Base-by-base conservation (phyloP, 441 rosid genomes). In the Corymbia citriodora region DNA sequence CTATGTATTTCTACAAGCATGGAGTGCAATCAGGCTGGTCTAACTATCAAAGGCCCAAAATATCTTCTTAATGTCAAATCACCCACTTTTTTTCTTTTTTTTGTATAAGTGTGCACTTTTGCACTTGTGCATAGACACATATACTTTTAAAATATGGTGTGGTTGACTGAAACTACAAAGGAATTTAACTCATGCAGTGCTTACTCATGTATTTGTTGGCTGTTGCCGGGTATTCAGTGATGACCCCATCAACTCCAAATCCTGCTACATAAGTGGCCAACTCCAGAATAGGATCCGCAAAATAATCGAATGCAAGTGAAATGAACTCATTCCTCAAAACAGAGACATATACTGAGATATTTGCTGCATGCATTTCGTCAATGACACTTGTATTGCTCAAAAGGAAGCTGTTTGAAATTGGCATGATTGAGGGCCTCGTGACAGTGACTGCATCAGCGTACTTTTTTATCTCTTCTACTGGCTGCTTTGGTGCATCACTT, bases 211-310 rank as follows among this genome's bases (percentile, higher is more conserved):
- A 95, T 94, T 92, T 94, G 93, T 54, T 89, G 29, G 96, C 95
- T 6, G 97, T 95, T 74, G 90, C 95, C 12, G 98, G 98, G 91
- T 89, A 96, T 65, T 96, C 96, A 0, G 96, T 97, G 88, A 95
- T 74, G 90, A 98, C 88, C 50, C 99, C 99, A 90, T 96, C 96
- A 29, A 96, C 94, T 19, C 89, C 91, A 8, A 92, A 79, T n/a
- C 94, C 96, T 88, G 90, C 91, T n/a, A 92, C 88, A 89, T 92
- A 96, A 55, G 98, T 95, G 59, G 99, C 99, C 87, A 97, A 88
- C 93, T 98, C 98, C 61, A 93, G 19, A 1, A 90, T 90, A 10
- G 99, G 98, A 92, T 98, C 99, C 8, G 99, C 88, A 85, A 93
- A 92, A 95, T 91, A 98, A 95, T 97, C 99, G 16, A 94, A 96